Conservation (phyloP, 2,329 filamentous ascomycete genomes). For the Colletotrichum liriopes region DNA sequence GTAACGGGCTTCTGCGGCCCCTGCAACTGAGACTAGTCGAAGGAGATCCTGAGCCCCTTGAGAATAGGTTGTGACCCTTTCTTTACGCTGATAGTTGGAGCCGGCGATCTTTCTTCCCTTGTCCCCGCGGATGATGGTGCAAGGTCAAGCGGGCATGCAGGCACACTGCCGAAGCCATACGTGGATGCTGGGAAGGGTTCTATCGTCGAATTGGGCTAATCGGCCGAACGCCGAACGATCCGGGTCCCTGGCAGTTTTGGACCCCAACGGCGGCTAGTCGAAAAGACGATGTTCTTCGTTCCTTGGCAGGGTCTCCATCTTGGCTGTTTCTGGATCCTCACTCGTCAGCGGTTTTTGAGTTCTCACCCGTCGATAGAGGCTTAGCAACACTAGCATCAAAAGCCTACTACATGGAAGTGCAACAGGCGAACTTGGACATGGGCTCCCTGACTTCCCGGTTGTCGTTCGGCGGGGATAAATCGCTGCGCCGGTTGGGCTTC, state of each 20-base stretch:
- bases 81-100: neutral
- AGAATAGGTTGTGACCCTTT: neutral
- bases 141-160: neutral
- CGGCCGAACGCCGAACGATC: conserved; percentile 11
- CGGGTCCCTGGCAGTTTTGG: conserved; percentile 14
- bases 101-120: neutral
- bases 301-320: conserved; percentile 15
- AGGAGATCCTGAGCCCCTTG: neutral
- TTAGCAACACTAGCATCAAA: conserved; percentile 5
- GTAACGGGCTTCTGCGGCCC: neutral
- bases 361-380: conserved; percentile 6
- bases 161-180: conserved; percentile 24
- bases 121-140: neutral
- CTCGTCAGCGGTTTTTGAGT: conserved; percentile 17
- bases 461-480: neutral
- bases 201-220: neutral
- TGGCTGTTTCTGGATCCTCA: neutral
- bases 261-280: neutral
- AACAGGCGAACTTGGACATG: neutral
- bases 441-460: conserved; percentile 13
- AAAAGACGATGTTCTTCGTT: neutral
- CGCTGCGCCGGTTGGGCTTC: conserved; percentile 17
- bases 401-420: neutral
- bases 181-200: neutral
- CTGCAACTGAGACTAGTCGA: neutral